Base-by-base conservation (phyloP, 108 stramenopile genomes). In the Pseudonitzschia delicatissima region DNA sequence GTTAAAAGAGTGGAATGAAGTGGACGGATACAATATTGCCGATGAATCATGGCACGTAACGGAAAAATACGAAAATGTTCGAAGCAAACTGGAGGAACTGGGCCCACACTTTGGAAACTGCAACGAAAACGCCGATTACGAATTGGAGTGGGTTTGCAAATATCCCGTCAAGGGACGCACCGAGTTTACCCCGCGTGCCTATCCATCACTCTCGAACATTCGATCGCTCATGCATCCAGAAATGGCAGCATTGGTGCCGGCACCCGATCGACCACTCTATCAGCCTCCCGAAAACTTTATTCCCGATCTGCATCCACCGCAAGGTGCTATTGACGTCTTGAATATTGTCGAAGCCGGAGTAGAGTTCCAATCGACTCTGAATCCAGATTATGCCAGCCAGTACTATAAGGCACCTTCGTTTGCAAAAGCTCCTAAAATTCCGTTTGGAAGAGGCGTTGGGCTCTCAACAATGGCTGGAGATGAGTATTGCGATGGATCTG, bases 401-500 rank as follows among this genome's bases (percentile, higher is more conserved):
- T 66, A 73, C 31, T 23, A 23, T 17, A 31, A 27, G 9, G 2
- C 31, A 32, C 8, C 3, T 6, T 18, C 26, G 3, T 35, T 39
- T 61, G 13, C 47, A 2, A 8, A 17, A 13, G 39, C 37, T 8
- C 65, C 72, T 5, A 45, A 0, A 15, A 15, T 18, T 47, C 39
- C 73, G 9, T 15, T 32, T 49, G 3, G 20, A 6, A 23, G 69
- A 42, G 58, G n/a, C 17, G 23, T 66, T 21, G 65, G 32, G 23
- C 44, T 40, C 12, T 36, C 59, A 17, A 80, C 84, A 49, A 62
- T 70, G 12, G 81, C 86, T 47, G 87, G 87, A 21, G 74, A 77
- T 13, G 92, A 87, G 18, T 93, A 87, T 87, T 93, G 92, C 66
- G 87, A 93, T 69, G 92, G 92, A 55, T 72, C 78, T 27, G 73